Conservation (phyloP, 495 filamentous ascomycete species). For the Hypoxylon subgilvum region DNA sequence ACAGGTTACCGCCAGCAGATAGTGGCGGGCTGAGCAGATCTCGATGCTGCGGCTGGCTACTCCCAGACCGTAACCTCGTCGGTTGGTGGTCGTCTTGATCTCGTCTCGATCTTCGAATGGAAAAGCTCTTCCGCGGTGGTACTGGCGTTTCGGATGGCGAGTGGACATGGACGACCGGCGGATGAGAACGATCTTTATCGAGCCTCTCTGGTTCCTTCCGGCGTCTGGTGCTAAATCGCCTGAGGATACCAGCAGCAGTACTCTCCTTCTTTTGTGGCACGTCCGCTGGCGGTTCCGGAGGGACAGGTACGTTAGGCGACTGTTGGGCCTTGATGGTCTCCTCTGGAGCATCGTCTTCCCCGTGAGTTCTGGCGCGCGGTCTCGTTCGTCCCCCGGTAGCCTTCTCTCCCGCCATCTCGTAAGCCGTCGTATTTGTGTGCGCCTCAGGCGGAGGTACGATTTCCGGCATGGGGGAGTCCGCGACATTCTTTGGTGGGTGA, state of each 20-base stretch:
- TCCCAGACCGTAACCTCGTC: constrained; percentile 60
- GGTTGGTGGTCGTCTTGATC: constrained; percentile 55
- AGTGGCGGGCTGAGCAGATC: constrained; percentile 75
- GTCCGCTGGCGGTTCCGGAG: constrained; percentile 64
- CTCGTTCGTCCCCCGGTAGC: constrained; percentile 78
- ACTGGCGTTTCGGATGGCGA: constrained; percentile 68
- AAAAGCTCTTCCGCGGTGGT: constrained; percentile 78
- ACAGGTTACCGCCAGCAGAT: constrained; percentile 60
- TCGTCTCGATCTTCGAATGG: constrained; percentile 73
- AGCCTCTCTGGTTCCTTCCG: constrained; percentile 65
- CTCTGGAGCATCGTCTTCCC: constrained; percentile 88
- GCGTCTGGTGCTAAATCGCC: constrained; percentile 87
- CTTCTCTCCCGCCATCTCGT: constrained; percentile 83
- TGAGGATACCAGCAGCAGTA: constrained; percentile 81
- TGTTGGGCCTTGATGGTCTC: constrained; percentile 72
- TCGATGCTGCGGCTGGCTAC: constrained; percentile 72
- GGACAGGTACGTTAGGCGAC: constrained; percentile 50
- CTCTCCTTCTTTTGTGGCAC: constrained; percentile 81
- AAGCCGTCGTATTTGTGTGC: constrained; percentile 81
- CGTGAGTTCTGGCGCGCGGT: constrained; percentile 88
- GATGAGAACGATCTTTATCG: constrained; percentile 64
- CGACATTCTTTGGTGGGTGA: constrained; percentile 60
- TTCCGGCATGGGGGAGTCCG: constrained; percentile 60
- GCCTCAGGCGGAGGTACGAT: constrained; percentile 84
- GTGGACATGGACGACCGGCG: constrained; percentile 74